A percentile compares a stretch with the other conserved stretches of the same genome.
Conservation (phyloP, 352 stramenopile species). For the Phytophthora sp. region DNA sequence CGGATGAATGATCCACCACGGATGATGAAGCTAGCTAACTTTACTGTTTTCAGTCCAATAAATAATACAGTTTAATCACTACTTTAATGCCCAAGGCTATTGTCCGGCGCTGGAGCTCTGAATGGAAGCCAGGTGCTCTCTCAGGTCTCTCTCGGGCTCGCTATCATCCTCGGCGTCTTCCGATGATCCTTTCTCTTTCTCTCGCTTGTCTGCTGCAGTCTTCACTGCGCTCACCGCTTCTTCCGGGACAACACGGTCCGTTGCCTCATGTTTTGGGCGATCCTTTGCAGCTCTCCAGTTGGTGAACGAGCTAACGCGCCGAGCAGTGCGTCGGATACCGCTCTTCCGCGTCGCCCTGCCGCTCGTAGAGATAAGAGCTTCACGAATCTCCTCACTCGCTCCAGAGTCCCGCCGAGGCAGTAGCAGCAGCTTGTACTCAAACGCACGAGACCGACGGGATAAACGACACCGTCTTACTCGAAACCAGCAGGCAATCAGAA, state of each 20-base stretch:
- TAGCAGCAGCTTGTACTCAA: conserved; percentile 57
- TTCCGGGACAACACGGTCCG: neutral
- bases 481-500: conserved; percentile 23
- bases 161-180: conserved; percentile 26
- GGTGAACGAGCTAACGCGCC: conserved; percentile 17
- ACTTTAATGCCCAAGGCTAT: neutral
- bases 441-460: conserved; percentile 25
- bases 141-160: conserved; percentile 39
- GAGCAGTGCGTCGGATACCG: conserved; percentile 11
- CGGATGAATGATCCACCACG: too few relatives aligned
- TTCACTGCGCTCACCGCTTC: neutral
- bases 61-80: conserved; percentile 1
- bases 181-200: neutral
- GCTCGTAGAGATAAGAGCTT: neutral
- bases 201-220: neutral
- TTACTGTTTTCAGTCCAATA: neutral
- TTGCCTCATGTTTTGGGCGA: neutral
- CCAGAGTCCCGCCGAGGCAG: conserved; percentile 20
- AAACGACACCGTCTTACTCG: neutral
- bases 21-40: conserved; percentile 7
- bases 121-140: conserved; percentile 52
- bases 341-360: conserved; percentile 5
- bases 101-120: conserved; percentile 37
- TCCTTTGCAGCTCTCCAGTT: conserved; percentile 3
- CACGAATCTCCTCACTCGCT: conserved; percentile 7